Percentiles rank a stretch among this genome's conserved stretches.
phyloP scores from a whole-genome alignment of 2,329 filamentous ascomycete species.

The Ceratocystiopsis brevicomis region DNA sequence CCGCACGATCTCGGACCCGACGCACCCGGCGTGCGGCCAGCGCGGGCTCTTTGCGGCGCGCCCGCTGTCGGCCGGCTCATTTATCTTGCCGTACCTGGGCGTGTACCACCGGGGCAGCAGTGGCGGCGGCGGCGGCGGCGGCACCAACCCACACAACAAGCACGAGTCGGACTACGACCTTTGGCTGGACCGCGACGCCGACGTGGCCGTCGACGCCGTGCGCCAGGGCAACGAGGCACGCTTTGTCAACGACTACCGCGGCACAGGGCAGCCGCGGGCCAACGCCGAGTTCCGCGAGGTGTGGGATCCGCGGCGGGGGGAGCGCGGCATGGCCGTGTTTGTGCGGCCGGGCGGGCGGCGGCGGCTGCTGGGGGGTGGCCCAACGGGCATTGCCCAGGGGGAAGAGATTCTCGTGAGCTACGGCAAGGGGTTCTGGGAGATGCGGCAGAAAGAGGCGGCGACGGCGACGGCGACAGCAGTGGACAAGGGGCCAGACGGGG shows the following conservation, averaged over 20 bases:
- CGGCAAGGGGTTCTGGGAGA: constrained; percentile 47
- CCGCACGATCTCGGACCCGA: constrained; percentile 26
- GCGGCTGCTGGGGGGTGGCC: constrained; percentile 1
- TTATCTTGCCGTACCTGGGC: constrained; percentile 45
- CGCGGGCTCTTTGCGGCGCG: constrained; percentile 39
- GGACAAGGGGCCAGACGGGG: too few relatives aligned
- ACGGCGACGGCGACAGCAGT: too few relatives aligned
- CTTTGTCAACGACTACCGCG: constrained; percentile 49
- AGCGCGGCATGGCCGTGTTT: constrained; percentile 39
- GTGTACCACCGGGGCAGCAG: constrained; percentile 27
- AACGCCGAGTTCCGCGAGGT: constrained; percentile 41
- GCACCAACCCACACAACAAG: constrained; percentile 17
- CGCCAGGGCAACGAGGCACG: constrained; percentile 41
- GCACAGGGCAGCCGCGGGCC: constrained; percentile 25
- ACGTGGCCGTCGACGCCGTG: constrained; percentile 41
- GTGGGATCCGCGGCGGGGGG: constrained; percentile 32
- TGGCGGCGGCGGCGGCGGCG: constrained; percentile 11
- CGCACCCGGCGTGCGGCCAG: constrained; percentile 40
- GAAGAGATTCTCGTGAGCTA: constrained; percentile 49
- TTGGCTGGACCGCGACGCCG: constrained; percentile 37
- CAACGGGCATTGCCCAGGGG: constrained; percentile 29
- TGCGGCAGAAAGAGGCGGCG: constrained; percentile 21
- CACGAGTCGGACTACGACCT: constrained; percentile 43
- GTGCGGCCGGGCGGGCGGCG: constrained; percentile 28
- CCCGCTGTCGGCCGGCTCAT: constrained; percentile 30